Evolutionary conservation across 1,284 basidiomycete genomes (phyloP), one percentile per base, ranked within the genome.

Genomic region (Trametes sp.): DNA sequence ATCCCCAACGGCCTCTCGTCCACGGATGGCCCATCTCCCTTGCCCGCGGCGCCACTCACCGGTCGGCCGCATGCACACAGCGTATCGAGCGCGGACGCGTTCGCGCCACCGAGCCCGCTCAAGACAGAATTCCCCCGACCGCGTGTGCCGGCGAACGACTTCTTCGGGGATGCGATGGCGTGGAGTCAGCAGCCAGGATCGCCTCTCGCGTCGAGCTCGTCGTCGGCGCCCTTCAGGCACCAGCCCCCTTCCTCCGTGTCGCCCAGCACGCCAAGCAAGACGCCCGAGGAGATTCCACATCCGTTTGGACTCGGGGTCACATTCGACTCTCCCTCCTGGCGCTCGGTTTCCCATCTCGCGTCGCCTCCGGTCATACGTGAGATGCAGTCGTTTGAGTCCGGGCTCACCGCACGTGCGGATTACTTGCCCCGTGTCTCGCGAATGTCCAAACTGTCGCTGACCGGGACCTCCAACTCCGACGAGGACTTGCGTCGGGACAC

Each of bases 351-450:
- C 55, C 81, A 76, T 69, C 77, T 78, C 10, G 74, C 52, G 66
- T 82, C 69, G 1, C 82, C 84, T 1, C 85, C 83, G 2, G 77
- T 80, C 44, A 73, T 93, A 41, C 87, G 91, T 21, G 89, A 89
- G 73, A 89, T 93, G 86, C 89, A 92, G 67, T 91, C 89, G 0
- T 94, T 93, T 69, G 92, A 93, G 68, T 92, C 89, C 2, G 87
- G 86, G 0, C 74, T 90, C 52, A 94, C 92, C 0, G 90, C 90
- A 0, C 82, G 86, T 29, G 89, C 77, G 4, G 76, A 75, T 51
- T 65, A 68, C 33, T 62, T 66, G 26, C 64, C 68, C 24, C 62
- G 66, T 42, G 50, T 66, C 44, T 59, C 69, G 14, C 63, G 70
- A 3, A 55, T 68, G 24, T 69, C 67, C 23, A 70, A 64, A 49